Base-by-base conservation (phyloP, 2,329 filamentous ascomycete genomes). In the Trichoderma afroharzianum region DNA sequence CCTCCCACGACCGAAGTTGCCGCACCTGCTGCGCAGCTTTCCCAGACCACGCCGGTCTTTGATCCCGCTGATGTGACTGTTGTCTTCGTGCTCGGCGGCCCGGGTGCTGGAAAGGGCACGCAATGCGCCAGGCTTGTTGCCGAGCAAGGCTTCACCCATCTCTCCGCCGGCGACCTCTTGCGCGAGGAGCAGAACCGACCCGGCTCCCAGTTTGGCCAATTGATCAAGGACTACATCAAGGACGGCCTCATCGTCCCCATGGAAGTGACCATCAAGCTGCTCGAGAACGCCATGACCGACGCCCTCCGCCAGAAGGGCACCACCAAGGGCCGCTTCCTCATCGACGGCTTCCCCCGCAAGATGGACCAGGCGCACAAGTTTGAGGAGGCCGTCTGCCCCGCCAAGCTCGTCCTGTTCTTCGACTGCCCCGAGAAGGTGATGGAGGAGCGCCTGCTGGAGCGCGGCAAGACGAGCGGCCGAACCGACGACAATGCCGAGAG, bases 201-300 rank as follows among this genome's bases (percentile, higher is more conserved):
- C 0, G 95, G 93, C 71, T 94, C 91, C 75, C 87, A 98, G 82
- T 98, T 97, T 81, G 96, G 96, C 80, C 90, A 94, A 75, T 88
- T 98, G 84, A 99, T 99, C 88, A 92, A 92, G 81, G 88, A 92
- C 76, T 95, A 96, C 85, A 99, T 99, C 86, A 93, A 92, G 79
- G 92, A 99, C 80, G 96, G 96, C 72, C 90, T 90, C 77, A 99
- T 99, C 81, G 96, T 99, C 74, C 96, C 96, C n/a, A 97, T 97
- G 93, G 95, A 98, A 82, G 94, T 98, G 64, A 99, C 96, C 6
- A 92, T 99, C 72, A 92, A 95, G 78, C 85, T 99, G 43, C 88
- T 99, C 57, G 95, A 98, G 83, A 97, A 97, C 82, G 94, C 95
- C 72, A 98, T 99, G 93, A 87, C 86, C 71, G 89, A 88, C 9